Evolutionary conservation across 768 basidiomycete genomes (phyloP).

Genomic region (Mycena crocata): DNA sequence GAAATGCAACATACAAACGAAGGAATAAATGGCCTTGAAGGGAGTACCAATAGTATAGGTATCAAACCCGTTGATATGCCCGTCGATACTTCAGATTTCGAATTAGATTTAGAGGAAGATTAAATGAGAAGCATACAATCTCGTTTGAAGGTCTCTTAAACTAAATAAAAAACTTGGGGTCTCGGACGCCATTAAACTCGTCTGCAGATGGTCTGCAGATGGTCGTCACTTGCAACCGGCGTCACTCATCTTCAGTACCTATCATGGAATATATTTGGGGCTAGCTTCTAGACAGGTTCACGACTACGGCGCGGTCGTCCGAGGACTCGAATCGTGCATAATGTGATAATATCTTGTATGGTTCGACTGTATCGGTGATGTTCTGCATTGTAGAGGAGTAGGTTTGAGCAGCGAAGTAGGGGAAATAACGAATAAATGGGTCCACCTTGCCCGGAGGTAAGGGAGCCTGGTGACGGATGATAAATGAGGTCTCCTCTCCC

Average conservation of each 20-base stretch:
- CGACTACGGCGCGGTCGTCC: constrained; percentile 19
- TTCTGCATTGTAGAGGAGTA: constrained; percentile 29
- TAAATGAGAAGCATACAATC: constrained; percentile 8
- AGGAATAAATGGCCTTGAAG: constrained; percentile 9
- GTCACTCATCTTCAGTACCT: constrained; percentile 5
- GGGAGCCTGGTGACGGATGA: constrained; percentile 22
- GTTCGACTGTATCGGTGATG: constrained; percentile 14
- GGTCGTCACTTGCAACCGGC: no score
- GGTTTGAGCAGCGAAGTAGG: constrained; percentile 28
- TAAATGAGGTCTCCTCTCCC: constrained; percentile 18
- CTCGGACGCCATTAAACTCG: constrained; percentile 9
- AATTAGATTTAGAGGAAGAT: constrained; percentile 9
- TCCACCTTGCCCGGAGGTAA: constrained; percentile 16
- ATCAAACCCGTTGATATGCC: constrained; percentile 7
- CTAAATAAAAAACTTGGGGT: background rate
- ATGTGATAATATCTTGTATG: constrained; percentile 19
- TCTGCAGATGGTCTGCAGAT: constrained; percentile 11
- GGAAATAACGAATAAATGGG: constrained; percentile 25
- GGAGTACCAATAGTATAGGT: background rate
- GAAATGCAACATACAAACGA: constrained; percentile 1
- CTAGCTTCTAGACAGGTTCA: constrained; percentile 29
- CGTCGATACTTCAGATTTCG: constrained; percentile 12
- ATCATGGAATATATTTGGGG: background rate
- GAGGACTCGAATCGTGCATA: constrained; percentile 30
- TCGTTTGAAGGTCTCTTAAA: constrained; percentile 13